phyloP scores from a whole-genome alignment of 768 basidiomycete species.

The Pisolithus microcarpus region DNA sequence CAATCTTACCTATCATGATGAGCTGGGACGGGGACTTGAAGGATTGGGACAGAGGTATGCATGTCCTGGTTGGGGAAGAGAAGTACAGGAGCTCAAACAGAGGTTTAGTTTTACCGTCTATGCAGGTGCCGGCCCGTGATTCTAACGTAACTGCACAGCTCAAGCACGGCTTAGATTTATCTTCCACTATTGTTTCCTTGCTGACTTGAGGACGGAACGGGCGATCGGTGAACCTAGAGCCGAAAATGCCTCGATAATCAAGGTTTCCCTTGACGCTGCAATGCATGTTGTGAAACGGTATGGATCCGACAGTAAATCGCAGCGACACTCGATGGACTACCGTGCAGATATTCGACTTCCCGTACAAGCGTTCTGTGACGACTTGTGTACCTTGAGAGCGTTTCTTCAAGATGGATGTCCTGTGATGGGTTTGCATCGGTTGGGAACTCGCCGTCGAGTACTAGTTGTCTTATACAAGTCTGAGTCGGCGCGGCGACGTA shows the following conservation, averaged over 20 bases:
- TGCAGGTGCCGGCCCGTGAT: background rate
- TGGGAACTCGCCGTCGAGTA: background rate
- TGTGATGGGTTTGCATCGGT: conserved; percentile 2
- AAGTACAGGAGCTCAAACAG: conserved; percentile 38
- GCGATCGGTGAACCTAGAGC: conserved; percentile 38
- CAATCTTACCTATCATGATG: conserved; percentile 35
- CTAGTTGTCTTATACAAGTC: too few relatives aligned
- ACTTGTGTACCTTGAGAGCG: conserved; percentile 11
- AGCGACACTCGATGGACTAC: background rate
- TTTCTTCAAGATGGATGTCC: conserved; percentile 18
- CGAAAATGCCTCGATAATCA: conserved; percentile 26
- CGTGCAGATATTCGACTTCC: conserved; percentile 19
- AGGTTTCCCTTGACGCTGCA: conserved; percentile 7
- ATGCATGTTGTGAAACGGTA: conserved; percentile 20
- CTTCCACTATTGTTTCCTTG: conserved; percentile 38
- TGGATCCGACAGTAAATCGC: background rate
- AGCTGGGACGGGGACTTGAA: conserved; percentile 38
- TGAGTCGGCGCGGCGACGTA: too few relatives aligned
- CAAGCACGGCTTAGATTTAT: conserved; percentile 22
- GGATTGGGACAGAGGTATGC: conserved; percentile 33
- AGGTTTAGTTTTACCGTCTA: conserved; percentile 25
- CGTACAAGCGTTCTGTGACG: conserved; percentile 19
- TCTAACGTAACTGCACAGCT: conserved; percentile 7
- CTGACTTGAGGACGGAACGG: conserved; percentile 34
- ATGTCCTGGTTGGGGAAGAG: conserved; percentile 41